Base-by-base conservation (phyloP, 192 early-diverging fungal genomes). In the Entrophospora sp. region DNA sequence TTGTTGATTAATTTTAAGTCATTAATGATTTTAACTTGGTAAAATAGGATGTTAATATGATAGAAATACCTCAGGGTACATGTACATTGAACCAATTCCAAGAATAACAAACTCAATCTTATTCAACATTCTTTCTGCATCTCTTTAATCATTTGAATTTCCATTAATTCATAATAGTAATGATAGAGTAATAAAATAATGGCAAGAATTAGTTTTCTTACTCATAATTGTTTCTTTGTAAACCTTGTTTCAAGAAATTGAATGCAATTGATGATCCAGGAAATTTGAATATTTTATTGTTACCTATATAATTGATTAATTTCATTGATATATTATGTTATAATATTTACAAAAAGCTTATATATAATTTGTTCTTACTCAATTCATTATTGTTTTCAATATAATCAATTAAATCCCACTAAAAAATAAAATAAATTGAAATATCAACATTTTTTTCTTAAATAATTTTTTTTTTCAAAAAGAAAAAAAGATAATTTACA, bases 1-100 rank as follows among this genome's bases (percentile, higher is more conserved):
- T n/a, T n/a, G n/a, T n/a, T n/a, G n/a, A n/a, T n/a, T n/a, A n/a
- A n/a, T n/a, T n/a, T n/a, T n/a, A n/a, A n/a, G n/a, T n/a, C n/a
- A n/a, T n/a, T n/a, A n/a, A n/a, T n/a, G n/a, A n/a, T n/a, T n/a
- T n/a, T n/a, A n/a, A n/a, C n/a, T n/a, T n/a, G n/a, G n/a, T n/a
- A n/a, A n/a, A n/a, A n/a, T n/a, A n/a, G n/a, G n/a, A n/a, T n/a
- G n/a, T n/a, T n/a, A n/a, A n/a, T n/a, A n/a, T n/a, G n/a, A n/a
- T n/a, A n/a, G n/a, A n/a, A n/a, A n/a, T 57, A 57, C 55, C 5
- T 57, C 55, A 3, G 55, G 55, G 14, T 57, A 57, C 55, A 57
- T 57, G 10, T 57, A 57, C 12, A n/a, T 16, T 57, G 34, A 32
- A 12, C 32, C 55, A 4, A 34, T 57, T n/a, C 55, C 55, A 3